Conservation (phyloP, 139 green algal genomes). For the Tetraselmis striata region DNA sequence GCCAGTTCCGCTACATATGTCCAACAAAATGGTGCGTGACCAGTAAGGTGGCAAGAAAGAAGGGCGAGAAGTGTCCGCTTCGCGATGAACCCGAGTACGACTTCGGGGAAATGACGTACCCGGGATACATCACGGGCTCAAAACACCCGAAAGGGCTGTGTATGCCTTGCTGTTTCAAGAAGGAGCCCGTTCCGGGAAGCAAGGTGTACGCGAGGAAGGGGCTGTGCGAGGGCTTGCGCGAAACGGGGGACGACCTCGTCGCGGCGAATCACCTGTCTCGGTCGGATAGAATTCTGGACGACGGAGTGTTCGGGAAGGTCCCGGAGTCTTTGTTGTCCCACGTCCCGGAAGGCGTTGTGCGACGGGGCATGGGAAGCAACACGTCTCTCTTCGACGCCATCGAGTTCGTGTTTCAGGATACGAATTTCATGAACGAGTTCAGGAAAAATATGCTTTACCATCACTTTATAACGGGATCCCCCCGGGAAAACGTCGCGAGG, state of each 20-base stretch:
- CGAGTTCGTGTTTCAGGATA: neutral
- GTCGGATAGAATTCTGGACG: neutral
- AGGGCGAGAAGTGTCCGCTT: neutral
- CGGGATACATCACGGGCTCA: neutral
- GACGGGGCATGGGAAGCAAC: neutral
- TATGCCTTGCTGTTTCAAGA: neutral
- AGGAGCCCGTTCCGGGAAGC: neutral
- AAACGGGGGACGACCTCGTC: neutral
- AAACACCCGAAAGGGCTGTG: neutral
- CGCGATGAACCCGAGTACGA: neutral
- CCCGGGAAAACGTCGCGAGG: neutral
- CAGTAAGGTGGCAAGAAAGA: neutral
- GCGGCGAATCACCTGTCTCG: neutral
- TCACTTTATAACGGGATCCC: neutral
- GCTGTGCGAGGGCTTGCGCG: neutral
- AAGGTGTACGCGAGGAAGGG: neutral
- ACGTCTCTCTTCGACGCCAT: neutral
- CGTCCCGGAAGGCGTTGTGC: neutral
- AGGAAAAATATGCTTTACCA: neutral
- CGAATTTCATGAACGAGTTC: neutral
- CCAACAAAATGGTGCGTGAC: neutral
- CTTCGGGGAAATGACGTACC: neutral
- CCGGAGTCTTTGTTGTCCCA: neutral
- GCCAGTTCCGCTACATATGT: neutral
- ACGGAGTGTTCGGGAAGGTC: neutral